phyloP scores from a whole-genome alignment of 2,329 filamentous ascomycete genomes.

The Xylaria polymorpha region DNA sequence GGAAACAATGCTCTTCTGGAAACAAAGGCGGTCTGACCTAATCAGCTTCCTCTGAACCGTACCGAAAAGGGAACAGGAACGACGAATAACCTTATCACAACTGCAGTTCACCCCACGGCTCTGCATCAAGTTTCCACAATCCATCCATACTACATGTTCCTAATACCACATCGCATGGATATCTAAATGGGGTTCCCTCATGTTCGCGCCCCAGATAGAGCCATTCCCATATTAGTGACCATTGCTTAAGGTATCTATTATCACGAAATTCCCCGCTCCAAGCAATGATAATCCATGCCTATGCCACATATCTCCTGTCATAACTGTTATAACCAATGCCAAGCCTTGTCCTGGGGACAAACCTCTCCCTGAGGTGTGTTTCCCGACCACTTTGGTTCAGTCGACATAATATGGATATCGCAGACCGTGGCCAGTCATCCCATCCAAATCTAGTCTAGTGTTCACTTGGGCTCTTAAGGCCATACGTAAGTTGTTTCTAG shows the following conservation, averaged over 20 bases:
- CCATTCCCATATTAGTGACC: slow-evolving; percentile 24
- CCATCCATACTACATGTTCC: slow-evolving; percentile 4
- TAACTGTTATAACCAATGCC: not conserved
- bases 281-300: not conserved
- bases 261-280: slow-evolving; percentile 5
- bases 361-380: not conserved
- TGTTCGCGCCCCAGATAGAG: slow-evolving; percentile 4
- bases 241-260: slow-evolving; percentile 10
- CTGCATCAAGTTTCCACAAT: slow-evolving; percentile 18
- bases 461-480: not conserved
- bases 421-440: not conserved
- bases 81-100: slow-evolving; percentile 26
- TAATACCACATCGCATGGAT: slow-evolving; percentile 15
- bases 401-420: not conserved
- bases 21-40: slow-evolving; percentile 35
- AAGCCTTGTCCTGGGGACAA: slow-evolving; percentile 3
- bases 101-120: slow-evolving; percentile 25
- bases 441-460: not conserved
- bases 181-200: slow-evolving; percentile 21
- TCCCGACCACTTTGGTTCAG: not conserved
- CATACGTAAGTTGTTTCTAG: not conserved
- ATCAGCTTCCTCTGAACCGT: slow-evolving; percentile 14
- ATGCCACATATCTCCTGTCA: not conserved
- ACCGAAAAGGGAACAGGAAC: slow-evolving; percentile 15
- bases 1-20: slow-evolving; percentile 15